Base-by-base conservation (phyloP, 352 stramenopile species). In the Phytophthora palmivora region DNA sequence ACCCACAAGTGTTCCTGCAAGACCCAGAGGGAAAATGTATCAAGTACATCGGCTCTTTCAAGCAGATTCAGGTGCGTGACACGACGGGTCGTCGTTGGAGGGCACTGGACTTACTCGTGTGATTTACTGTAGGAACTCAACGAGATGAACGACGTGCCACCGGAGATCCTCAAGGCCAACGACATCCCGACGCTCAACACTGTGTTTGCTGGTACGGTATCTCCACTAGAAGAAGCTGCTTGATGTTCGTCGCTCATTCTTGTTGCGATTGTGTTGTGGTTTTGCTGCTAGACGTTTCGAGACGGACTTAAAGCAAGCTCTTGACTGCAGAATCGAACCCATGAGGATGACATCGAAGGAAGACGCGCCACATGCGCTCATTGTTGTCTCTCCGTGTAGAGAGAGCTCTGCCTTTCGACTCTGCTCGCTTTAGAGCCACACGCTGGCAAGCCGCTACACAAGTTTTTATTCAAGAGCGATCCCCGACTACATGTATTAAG, bases 1-100 rank as follows among this genome's bases (percentile, higher is more conserved):
- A 93, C 59, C 88, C 88, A 28, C 88, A 96, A 64, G 85, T 94
- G 24, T 96, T 96, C 49, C 54, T 96, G 45, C 66, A 90, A 53
- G 79, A 88, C 55, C 44, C 76, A 36, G 70, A 81, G 16, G 67
- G 54, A 42, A 68, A 49, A 9, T 67, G 78, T 19, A 70, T 84
- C 53, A 61, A 77, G 43, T 95, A 89, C 67, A 78, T 95, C 26
- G 86, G 86, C 46, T 91, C 84, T 9, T 95, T 92, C 62, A 84
- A 87, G 32, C 74, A 91, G 67, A 87, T 95, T 28, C 81, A 95
- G 72, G 86, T 94, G 46, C 32, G 63, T 36, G 39, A 55, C 18
- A 56, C 24, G 24, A 28, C 24, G 6, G 24, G 24, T 6, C 24
- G 24, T 28, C 24, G 24, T 6, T 28, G 24, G 6, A 28, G 3